Evolutionary conservation across 1,284 basidiomycete genomes (phyloP).

Genomic region (Trichosporon ovoides): DNA sequence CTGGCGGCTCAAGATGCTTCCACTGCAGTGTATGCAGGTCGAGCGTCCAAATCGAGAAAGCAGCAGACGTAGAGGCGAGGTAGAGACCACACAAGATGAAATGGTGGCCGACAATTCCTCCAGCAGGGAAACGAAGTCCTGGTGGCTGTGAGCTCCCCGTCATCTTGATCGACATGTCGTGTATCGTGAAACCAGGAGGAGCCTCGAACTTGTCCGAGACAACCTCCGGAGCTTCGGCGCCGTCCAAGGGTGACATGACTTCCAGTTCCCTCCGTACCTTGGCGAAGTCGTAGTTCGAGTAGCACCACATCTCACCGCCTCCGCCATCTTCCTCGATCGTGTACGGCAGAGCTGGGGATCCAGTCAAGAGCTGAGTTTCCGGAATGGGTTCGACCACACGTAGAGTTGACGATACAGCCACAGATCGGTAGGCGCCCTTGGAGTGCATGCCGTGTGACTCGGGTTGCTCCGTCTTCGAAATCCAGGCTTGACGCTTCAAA

Average conservation of each 20-base stretch:
- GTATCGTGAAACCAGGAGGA: constrained; percentile 59
- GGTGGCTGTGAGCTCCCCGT: constrained; percentile 67
- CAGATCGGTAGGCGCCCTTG: constrained; percentile 79
- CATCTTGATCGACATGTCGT: constrained; percentile 52
- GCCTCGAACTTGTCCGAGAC: constrained; percentile 56
- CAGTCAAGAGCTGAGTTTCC: constrained; percentile 15
- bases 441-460: constrained; percentile 67
- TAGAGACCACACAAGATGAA: constrained; percentile 86
- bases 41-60: constrained; percentile 82
- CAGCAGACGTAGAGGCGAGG: constrained; percentile 68
- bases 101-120: constrained; percentile 78
- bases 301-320: constrained; percentile 46
- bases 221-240: constrained; percentile 43
- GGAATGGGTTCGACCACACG: constrained; percentile 59
- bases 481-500: constrained; percentile 65
- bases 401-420: constrained; percentile 67
- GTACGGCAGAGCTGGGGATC: constrained; percentile 20
- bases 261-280: constrained; percentile 90
- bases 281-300: constrained; percentile 63
- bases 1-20: constrained; percentile 76
- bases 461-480: constrained; percentile 62
- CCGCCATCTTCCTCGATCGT: constrained; percentile 38
- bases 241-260: constrained; percentile 68
- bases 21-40: constrained; percentile 73
- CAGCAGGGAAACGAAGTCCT: constrained; percentile 86